phyloP scores from a whole-genome alignment of 176 grass and related monocot genomes.

The Lolium perenne region DNA sequence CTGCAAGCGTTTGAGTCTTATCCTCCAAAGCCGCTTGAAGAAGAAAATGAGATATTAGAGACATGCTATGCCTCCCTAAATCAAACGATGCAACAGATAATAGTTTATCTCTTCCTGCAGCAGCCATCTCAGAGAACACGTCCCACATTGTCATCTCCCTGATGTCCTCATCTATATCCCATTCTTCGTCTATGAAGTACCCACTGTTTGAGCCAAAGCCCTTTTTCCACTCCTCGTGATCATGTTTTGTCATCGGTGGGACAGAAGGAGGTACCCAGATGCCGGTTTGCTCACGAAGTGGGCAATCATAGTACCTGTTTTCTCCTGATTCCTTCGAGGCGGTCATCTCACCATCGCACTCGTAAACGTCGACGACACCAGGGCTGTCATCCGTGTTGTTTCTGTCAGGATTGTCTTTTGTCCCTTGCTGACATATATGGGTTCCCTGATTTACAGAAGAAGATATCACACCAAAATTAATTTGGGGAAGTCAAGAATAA shows the following conservation, averaged over 20 bases:
- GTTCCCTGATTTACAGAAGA: constrained; percentile 38
- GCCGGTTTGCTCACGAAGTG: constrained; percentile 69
- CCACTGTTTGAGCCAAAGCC: constrained; percentile 62
- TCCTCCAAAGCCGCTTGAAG: constrained; percentile 89
- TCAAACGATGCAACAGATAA: constrained; percentile 56
- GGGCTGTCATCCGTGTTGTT: not conserved
- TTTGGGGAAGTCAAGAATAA: not conserved
- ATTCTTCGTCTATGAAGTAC: constrained; percentile 74
- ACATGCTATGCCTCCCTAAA: constrained; percentile 54
- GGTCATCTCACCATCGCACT: constrained; percentile 6
- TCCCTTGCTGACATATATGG: constrained; percentile 13
- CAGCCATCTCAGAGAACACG: constrained; percentile 75
- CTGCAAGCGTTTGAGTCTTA: constrained; percentile 57
- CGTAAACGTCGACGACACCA: constrained; percentile 31
- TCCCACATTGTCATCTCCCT: constrained; percentile 94
- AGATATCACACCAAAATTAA: constrained; percentile 20
- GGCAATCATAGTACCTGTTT: constrained; percentile 58
- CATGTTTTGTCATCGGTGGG: constrained; percentile 71
- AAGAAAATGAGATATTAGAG: constrained; percentile 55
- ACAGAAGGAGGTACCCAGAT: constrained; percentile 89
- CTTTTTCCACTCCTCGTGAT: constrained; percentile 66
- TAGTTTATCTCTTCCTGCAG: constrained; percentile 65
- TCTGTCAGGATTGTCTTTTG: constrained; percentile 11
- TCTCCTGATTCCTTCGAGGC: constrained; percentile 37
- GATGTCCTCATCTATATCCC: constrained; percentile 65